Evolutionary conservation across 2,329 filamentous ascomycete genomes (phyloP), one percentile per base, ranked within the genome.

Genomic region (Fusarium protoensiforme): DNA sequence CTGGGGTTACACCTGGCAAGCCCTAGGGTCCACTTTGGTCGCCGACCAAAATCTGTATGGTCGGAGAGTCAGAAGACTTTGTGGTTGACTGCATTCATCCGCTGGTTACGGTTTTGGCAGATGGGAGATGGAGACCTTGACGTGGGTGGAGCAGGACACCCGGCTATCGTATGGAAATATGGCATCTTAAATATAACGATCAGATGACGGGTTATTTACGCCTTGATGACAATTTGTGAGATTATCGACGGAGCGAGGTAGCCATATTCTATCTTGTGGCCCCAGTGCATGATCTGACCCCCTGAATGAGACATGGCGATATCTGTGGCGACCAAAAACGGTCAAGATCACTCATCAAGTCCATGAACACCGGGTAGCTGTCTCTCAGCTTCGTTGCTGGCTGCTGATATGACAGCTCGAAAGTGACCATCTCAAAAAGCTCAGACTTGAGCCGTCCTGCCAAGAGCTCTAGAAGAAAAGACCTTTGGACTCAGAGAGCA

Each of bases 1-100:
- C 35, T 35, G 43, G 22, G 24, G 57, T 65, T 68, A 57, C 64
- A 68, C 64, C 57, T 36, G 20, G 3, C 20, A 27, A 31, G 35
- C 46, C 43, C 16, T 20, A 13, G 14, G 18, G 20, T 61, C 69
- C 69, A 71, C 64, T 5, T 27, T 53, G 24, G 41, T 22, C 46
- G 4, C 39, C 46, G 29, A 10, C 8, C 13, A 31, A 29, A 35
- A 58, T 57, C 13, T 61, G 39, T 62, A 31, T 38, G 39, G 51
- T 14, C 58, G 46, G 24, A 2, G 8, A 5, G 5, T 20, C 18
- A 11, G 18, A 57, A 35, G 14, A 36, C 57, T 24, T 53, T 27
- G 35, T 7, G 5, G 6, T 61, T 59, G 56, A 24, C 59, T 54
- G 67, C 67, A 43, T 65, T 18, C 53, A 57, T 60, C 27, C 18